Evolutionary conservation across 805 yeast species (phyloP).

Genomic region (Yueomyces sinensis): DNA sequence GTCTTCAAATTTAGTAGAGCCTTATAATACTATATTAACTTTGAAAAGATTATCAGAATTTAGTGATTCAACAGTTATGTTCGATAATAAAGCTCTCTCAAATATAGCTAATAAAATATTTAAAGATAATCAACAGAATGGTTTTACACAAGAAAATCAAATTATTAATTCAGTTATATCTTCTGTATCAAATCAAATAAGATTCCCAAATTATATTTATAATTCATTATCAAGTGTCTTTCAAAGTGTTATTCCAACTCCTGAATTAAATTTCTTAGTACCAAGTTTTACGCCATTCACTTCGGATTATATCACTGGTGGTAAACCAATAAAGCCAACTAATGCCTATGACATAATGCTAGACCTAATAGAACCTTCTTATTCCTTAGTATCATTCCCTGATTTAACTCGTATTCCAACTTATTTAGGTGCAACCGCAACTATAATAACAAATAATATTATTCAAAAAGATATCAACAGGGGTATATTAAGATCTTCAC

Average conservation of each 20-base stretch:
- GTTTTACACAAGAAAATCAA: slow-evolving; percentile 71
- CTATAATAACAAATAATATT: slow-evolving; percentile 31
- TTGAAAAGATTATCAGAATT: slow-evolving; percentile 68
- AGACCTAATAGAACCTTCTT: slow-evolving; percentile 66
- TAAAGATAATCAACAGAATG: slow-evolving; percentile 31
- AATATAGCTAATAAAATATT: slow-evolving; percentile 54
- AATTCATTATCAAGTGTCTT: slow-evolving; percentile 71
- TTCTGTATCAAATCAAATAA: slow-evolving; percentile 69
- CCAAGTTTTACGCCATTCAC: slow-evolving; percentile 74
- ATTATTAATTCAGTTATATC: slow-evolving; percentile 77
- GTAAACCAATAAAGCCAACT: slow-evolving; percentile 48
- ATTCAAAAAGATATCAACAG: slow-evolving; percentile 64
- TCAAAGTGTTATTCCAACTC: slow-evolving; percentile 75
- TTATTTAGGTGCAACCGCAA: slow-evolving; percentile 60
- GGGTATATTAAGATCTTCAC: slow-evolving; percentile 49
- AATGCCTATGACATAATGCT: slow-evolving; percentile 79
- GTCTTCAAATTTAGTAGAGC: slow-evolving; percentile 92
- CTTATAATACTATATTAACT: slow-evolving; percentile 80
- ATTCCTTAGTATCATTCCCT: slow-evolving; percentile 48
- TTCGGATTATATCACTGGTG: slow-evolving; percentile 47
- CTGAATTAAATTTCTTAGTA: slow-evolving; percentile 61
- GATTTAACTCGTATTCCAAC: slow-evolving; percentile 21
- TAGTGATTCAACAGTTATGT: slow-evolving; percentile 79
- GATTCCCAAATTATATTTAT: slow-evolving; percentile 89
- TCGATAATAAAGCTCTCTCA: slow-evolving; percentile 78